Conservation (phyloP, 495 filamentous ascomycete species). For the Platismatia glauca region DNA sequence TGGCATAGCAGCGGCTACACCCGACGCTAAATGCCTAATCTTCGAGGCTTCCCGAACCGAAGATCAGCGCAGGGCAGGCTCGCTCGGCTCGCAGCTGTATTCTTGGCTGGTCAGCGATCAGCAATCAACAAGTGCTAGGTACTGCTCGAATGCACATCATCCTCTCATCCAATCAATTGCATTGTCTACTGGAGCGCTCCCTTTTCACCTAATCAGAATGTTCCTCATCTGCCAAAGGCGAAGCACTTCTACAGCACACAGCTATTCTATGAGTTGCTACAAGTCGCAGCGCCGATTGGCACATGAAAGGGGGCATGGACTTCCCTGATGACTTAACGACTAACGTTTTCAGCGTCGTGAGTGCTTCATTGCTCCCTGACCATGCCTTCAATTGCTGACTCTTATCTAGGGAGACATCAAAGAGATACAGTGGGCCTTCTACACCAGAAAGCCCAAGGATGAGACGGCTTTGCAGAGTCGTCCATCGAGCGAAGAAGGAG, state of each 20-base stretch:
- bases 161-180: neutral
- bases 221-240: conserved; percentile 1
- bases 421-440: conserved; percentile 14
- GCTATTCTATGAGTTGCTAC: conserved; percentile 15
- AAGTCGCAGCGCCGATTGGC: conserved; percentile 14
- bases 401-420: conserved; percentile 13
- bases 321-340: conserved; percentile 21
- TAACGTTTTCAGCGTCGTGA: conserved; percentile 26
- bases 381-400: neutral
- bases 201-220: conserved; percentile 16
- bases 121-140: no score
- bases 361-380: neutral
- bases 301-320: conserved; percentile 17
- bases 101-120: no score
- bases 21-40: conserved; percentile 2
- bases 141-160: neutral
- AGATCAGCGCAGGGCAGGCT: neutral
- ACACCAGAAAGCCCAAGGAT: neutral
- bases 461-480: neutral
- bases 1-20: neutral
- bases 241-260: conserved; percentile 8
- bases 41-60: neutral
- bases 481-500: neutral
- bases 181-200: neutral
- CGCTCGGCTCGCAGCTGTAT: neutral